Percentiles rank a stretch among this genome's conserved stretches.
Evolutionary conservation across 371 early-diverging fungal species (phyloP).

Genomic region (Smittium culicis): DNA sequence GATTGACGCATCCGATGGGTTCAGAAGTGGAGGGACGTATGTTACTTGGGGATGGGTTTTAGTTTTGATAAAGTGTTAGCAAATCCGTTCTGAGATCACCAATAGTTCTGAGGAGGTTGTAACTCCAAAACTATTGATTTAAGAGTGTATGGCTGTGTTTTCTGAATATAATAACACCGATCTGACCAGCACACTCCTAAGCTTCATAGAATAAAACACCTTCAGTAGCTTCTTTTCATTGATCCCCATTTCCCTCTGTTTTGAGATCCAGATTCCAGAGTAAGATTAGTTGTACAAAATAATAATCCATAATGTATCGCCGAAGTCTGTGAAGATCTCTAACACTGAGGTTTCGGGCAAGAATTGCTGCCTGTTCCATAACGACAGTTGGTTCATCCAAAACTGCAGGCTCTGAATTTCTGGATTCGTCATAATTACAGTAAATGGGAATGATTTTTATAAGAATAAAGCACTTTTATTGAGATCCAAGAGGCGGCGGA

Average conservation of each 20-base stretch:
- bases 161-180: neutral
- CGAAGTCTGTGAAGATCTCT: conserved; percentile 1
- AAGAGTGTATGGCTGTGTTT: neutral
- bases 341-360: neutral
- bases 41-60: neutral
- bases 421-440: conserved; percentile 3
- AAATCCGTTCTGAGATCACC: neutral
- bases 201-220: neutral
- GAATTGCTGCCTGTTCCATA: neutral
- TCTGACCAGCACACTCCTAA: neutral
- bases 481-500: neutral
- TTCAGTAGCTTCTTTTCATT: neutral
- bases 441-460: neutral
- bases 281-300: neutral
- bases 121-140: neutral
- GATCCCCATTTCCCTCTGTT: neutral
- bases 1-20: neutral
- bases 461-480: neutral
- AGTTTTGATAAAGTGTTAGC: neutral
- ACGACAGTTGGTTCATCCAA: neutral
- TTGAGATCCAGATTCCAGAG: neutral
- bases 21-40: neutral
- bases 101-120: neutral
- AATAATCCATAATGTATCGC: neutral
- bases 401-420: neutral